phyloP scores from a whole-genome alignment of 768 basidiomycete genomes.

The Trametes gibbosa region DNA sequence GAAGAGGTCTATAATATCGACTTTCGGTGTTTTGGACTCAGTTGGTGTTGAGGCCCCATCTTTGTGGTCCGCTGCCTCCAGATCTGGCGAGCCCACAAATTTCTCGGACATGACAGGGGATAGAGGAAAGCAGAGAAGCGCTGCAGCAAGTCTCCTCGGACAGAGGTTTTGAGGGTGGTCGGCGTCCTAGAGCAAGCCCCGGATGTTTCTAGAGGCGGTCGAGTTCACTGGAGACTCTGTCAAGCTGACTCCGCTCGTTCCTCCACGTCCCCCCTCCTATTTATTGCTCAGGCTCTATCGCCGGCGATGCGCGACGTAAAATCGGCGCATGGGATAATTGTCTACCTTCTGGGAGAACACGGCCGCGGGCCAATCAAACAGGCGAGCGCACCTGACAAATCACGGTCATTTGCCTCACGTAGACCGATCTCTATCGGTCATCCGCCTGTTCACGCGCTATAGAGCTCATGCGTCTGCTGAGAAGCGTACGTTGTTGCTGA shows the following conservation, averaged over 20 bases:
- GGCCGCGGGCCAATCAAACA: background rate
- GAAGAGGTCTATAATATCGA: conserved; percentile 16
- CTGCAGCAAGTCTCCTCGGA: background rate
- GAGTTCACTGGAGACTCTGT: conserved; percentile 1
- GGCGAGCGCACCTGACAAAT: background rate
- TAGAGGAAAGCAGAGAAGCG: background rate
- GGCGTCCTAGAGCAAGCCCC: background rate
- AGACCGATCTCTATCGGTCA: background rate
- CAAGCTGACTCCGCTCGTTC: background rate
- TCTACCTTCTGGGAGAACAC: background rate
- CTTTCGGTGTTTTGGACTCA: background rate
- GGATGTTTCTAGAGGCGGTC: conserved; percentile 7
- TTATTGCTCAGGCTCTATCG: background rate
- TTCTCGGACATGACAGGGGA: conserved; percentile 4
- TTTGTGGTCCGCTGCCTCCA: conserved; percentile 1
- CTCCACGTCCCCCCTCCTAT: background rate
- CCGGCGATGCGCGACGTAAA: background rate
- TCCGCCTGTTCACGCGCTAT: background rate
- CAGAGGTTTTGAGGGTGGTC: background rate
- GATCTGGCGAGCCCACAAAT: background rate
- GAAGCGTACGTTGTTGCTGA: background rate
- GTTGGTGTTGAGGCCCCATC: background rate
- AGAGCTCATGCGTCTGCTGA: no score
- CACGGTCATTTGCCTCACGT: background rate
- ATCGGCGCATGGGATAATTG: background rate